phyloP scores from a whole-genome alignment of 2,329 filamentous ascomycete genomes.

The Didymellaceae sp. region DNA sequence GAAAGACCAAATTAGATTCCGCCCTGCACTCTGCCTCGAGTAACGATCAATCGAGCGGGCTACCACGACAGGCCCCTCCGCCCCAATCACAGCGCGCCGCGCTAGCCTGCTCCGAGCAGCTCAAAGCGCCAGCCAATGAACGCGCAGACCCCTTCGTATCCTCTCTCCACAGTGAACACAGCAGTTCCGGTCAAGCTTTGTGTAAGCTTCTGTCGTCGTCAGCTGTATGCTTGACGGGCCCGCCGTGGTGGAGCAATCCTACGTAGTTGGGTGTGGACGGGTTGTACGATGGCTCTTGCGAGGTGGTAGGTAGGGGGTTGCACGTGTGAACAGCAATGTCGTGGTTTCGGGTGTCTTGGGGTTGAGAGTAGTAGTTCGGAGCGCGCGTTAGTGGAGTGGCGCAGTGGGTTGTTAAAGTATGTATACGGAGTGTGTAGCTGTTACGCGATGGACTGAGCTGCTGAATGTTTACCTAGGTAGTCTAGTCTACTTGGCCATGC shows the following conservation, averaged over 20 bases:
- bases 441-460: too few species aligned
- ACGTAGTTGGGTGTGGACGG: too few species aligned
- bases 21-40: slow-evolving; percentile 5
- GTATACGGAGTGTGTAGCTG: too few species aligned
- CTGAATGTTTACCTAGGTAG: too few species aligned
- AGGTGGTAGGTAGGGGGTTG: too few species aligned
- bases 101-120: neutral
- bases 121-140: neutral
- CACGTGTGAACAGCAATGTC: too few species aligned
- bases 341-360: too few species aligned
- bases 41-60: neutral
- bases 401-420: too few species aligned
- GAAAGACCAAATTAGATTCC: neutral
- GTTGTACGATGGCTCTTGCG: too few species aligned
- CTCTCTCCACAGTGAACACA: neutral
- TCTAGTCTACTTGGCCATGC: too few species aligned
- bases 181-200: slow-evolving; percentile 7
- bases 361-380: too few species aligned
- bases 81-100: neutral
- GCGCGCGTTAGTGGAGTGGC: too few species aligned
- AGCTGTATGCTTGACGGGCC: neutral
- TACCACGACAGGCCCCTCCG: neutral
- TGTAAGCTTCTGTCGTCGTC: slow-evolving; percentile 5
- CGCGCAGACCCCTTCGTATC: neutral
- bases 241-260: neutral